phyloP scores from a whole-genome alignment of 1,284 basidiomycete species.

The Sanghuangporus baumii region DNA sequence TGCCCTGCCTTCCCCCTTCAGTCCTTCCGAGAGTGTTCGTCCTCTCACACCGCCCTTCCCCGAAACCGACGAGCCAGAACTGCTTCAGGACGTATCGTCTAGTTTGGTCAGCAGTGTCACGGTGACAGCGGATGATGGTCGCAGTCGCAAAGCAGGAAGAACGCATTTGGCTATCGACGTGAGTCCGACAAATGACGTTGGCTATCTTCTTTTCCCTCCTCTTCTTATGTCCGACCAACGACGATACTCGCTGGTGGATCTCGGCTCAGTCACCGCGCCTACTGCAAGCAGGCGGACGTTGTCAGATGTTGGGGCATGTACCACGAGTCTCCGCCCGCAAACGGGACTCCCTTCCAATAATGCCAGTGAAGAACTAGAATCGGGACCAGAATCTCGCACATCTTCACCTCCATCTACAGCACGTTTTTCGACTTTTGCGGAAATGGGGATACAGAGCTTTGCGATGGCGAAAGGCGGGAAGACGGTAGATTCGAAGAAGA shows the following conservation, averaged over 20 bases:
- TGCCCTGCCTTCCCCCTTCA: background rate
- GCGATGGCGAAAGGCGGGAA: conserved; percentile 10
- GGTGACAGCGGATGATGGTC: background rate
- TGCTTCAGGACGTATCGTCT: background rate
- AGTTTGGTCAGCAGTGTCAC: background rate
- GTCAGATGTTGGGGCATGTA: background rate
- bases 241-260: conserved; percentile 10
- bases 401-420: background rate
- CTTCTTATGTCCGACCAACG: background rate
- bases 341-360: background rate
- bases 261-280: background rate
- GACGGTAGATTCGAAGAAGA: background rate
- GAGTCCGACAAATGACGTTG: background rate
- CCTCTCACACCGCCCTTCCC: background rate
- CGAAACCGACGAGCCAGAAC: background rate
- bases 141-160: background rate
- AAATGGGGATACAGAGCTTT: conserved; percentile 12
- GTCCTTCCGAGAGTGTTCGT: background rate
- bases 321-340: background rate
- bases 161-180: background rate
- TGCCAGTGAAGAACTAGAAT: background rate
- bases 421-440: conserved; percentile 8
- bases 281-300: background rate
- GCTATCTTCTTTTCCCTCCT: background rate
- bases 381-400: background rate